Evolutionary conservation across 495 filamentous ascomycete species (phyloP).

Genomic region (Trichoderma erinaceum): DNA sequence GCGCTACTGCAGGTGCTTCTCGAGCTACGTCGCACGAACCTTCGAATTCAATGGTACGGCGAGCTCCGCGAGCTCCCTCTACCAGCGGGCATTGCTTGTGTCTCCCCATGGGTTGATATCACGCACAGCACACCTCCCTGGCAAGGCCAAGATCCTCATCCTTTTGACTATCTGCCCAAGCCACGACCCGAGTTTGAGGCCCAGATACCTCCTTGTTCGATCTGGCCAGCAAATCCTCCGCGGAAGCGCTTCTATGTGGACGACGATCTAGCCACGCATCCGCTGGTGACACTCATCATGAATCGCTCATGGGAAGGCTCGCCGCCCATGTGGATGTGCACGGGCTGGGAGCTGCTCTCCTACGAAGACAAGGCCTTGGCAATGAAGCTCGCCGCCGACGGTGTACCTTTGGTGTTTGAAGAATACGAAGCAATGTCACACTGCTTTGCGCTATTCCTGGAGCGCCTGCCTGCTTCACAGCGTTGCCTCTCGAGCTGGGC

Average conservation of each 20-base stretch:
- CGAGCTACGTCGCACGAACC: slow-evolving; percentile 53
- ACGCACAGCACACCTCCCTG: slow-evolving; percentile 68
- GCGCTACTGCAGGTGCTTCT: slow-evolving; percentile 69
- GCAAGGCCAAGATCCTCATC: slow-evolving; percentile 41
- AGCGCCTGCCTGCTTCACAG: slow-evolving; percentile 38
- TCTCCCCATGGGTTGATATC: slow-evolving; percentile 74
- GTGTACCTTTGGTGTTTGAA: slow-evolving; percentile 61
- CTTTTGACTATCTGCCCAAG: slow-evolving; percentile 70
- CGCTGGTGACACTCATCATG: slow-evolving; percentile 65
- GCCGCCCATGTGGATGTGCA: slow-evolving; percentile 65
- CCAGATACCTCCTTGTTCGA: slow-evolving; percentile 47
- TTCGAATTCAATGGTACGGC: slow-evolving; percentile 59
- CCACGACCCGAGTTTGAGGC: slow-evolving; percentile 28
- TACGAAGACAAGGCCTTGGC: slow-evolving; percentile 67
- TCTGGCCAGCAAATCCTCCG: slow-evolving; percentile 70
- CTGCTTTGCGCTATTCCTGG: slow-evolving; percentile 64
- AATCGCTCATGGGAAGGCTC: slow-evolving; percentile 59
- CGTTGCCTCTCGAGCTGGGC: slow-evolving; percentile 52
- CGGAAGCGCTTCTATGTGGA: slow-evolving; percentile 64
- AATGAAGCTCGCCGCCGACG: slow-evolving; percentile 50
- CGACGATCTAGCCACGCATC: slow-evolving; percentile 59
- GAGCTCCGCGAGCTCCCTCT: slow-evolving; percentile 49
- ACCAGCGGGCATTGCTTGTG: slow-evolving; percentile 60
- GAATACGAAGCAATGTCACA: slow-evolving; percentile 89
- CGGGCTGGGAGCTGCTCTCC: slow-evolving; percentile 73